Percentiles rank a stretch among this genome's conserved stretches.
Evolutionary conservation across 2,329 filamentous ascomycete species (phyloP).

Genomic region (Hymenoscyphus albidus): DNA sequence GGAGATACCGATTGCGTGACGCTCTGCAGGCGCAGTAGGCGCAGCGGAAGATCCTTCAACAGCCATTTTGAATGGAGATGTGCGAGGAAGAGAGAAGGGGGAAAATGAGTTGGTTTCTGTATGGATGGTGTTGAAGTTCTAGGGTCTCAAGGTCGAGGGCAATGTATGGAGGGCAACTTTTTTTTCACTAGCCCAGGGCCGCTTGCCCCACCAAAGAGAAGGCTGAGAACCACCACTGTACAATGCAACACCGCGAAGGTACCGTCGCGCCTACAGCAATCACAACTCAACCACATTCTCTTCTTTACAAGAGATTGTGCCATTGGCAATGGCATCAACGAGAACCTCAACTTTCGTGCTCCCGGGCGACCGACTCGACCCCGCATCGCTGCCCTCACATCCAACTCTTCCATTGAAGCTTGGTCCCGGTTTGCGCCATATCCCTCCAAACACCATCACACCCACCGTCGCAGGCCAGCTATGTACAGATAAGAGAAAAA

Average conservation of each 20-base stretch:
- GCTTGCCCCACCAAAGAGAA: constrained; percentile 2
- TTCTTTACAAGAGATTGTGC: background rate
- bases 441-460: constrained; percentile 70
- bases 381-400: constrained; percentile 62
- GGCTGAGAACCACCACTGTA: background rate
- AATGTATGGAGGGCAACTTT: constrained; percentile 2
- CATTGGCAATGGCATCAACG: constrained; percentile 35
- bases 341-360: constrained; percentile 63
- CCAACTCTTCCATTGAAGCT: constrained; percentile 70
- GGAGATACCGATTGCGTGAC: constrained; percentile 84
- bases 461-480: constrained; percentile 66
- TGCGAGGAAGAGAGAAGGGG: background rate
- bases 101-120: background rate
- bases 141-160: constrained; percentile 3
- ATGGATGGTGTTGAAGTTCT: constrained; percentile 5
- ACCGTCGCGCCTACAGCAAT: background rate
- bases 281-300: constrained; percentile 8
- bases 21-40: constrained; percentile 49
- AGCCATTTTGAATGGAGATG: constrained; percentile 27
- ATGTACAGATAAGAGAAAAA: constrained; percentile 66
- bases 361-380: constrained; percentile 73
- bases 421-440: constrained; percentile 78
- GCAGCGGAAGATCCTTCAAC: constrained; percentile 18
- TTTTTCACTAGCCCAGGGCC: constrained; percentile 7
- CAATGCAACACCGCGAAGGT: constrained; percentile 16